Conservation (phyloP, 768 basidiomycete genomes). For the Mycena crocata region DNA sequence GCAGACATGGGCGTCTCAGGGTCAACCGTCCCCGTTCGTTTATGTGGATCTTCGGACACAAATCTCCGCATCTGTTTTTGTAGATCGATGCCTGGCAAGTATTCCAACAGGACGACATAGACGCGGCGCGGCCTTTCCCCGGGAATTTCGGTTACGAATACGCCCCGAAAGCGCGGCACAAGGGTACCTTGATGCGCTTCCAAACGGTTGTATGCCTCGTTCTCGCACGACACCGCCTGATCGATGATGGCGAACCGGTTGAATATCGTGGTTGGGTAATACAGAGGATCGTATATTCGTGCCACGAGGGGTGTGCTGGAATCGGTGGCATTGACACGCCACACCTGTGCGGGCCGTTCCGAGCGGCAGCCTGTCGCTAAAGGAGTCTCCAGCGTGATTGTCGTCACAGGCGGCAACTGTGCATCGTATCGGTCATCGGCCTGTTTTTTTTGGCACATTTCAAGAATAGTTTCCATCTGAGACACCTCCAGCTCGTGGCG, state of each 20-base stretch:
- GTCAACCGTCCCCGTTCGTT: no score
- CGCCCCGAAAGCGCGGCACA: background rate
- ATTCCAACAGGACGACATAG: background rate
- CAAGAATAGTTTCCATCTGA: background rate
- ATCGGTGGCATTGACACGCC: background rate
- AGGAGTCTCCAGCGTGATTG: background rate
- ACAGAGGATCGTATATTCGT: background rate
- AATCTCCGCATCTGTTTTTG: background rate
- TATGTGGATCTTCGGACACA: no score
- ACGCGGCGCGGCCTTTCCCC: background rate
- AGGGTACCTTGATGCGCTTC: background rate
- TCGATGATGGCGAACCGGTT: background rate
- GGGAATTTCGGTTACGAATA: conserved; percentile 3
- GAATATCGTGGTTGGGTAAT: background rate
- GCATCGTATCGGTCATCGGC: background rate
- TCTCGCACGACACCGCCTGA: background rate
- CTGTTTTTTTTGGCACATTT: background rate
- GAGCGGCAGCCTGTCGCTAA: background rate
- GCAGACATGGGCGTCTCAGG: no score
- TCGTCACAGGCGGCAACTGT: background rate
- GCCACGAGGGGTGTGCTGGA: background rate
- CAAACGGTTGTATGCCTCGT: conserved; percentile 3
- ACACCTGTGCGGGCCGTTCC: background rate
- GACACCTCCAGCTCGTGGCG: background rate
- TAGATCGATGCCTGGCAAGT: background rate